Percentiles rank a stretch among this genome's conserved stretches.
Conservation (phyloP, 768 basidiomycete species). For the Panaeolus papilionaceus region DNA sequence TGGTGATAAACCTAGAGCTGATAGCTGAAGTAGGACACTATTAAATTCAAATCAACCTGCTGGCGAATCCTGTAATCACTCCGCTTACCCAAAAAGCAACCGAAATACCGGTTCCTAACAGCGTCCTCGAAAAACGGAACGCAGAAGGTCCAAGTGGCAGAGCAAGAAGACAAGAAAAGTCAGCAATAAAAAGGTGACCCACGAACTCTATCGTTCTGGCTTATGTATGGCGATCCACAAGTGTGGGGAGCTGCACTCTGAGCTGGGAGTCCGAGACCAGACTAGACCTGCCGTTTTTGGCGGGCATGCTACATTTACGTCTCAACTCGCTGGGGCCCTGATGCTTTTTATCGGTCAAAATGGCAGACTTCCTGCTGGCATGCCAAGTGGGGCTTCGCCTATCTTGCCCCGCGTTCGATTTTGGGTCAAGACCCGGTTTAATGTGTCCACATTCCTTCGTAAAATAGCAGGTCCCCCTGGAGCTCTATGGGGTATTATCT, state of each 20-base stretch:
- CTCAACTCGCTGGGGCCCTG: slow-evolving; percentile 12
- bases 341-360: slow-evolving; percentile 5
- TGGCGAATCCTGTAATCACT: slow-evolving; percentile 7
- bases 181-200: background rate
- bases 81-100: slow-evolving; percentile 13
- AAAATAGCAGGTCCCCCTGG: background rate
- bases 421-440: slow-evolving; percentile 13
- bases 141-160: background rate
- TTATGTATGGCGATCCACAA: slow-evolving; percentile 12
- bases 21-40: background rate
- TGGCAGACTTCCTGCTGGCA: slow-evolving; percentile 10
- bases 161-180: background rate
- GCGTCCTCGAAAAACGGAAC: background rate
- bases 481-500: background rate
- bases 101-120: slow-evolving; percentile 7
- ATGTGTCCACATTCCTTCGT: slow-evolving; percentile 8
- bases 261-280: slow-evolving; percentile 14
- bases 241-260: slow-evolving; percentile 10
- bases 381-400: slow-evolving; percentile 11
- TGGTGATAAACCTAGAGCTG: slow-evolving; percentile 5
- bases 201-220: background rate
- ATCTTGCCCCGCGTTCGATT: slow-evolving; percentile 12
- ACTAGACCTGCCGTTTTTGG: slow-evolving; percentile 12
- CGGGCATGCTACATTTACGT: slow-evolving; percentile 15
- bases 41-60: slow-evolving; percentile 1